These are phyloP conservation scores for Hypoxylon sp. DNA, from an alignment of 2,329 filamentous ascomycete species.

Conservation along the genomic window DNA sequence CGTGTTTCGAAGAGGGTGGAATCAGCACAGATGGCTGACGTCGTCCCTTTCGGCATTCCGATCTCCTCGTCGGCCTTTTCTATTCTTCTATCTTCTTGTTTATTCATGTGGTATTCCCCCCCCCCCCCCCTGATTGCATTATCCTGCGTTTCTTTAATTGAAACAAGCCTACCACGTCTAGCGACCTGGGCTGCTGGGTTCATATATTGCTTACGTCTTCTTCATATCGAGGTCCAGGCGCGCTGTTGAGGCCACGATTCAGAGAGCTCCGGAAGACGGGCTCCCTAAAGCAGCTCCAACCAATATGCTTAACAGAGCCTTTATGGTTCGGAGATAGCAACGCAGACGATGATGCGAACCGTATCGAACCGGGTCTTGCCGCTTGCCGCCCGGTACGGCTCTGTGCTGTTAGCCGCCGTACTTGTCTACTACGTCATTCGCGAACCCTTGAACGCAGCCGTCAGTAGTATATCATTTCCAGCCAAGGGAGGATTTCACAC, in stretches of 20 bases:
- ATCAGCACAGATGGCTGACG: constrained; percentile 34
- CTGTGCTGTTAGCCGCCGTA: constrained; percentile 52
- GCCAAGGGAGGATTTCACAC: constrained; percentile 24
- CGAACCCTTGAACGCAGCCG: constrained; percentile 46
- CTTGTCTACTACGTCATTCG: constrained; percentile 54
- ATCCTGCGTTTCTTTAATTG: constrained; percentile 39
- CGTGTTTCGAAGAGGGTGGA: constrained; percentile 25
- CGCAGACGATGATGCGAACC: constrained; percentile 49
- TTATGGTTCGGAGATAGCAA: constrained; percentile 49
- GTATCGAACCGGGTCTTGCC: constrained; percentile 52
- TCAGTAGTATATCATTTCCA: constrained; percentile 38
- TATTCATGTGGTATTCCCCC: constrained; percentile 32
- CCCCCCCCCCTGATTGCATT: constrained; percentile 27
- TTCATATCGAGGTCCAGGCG: constrained; percentile 37
- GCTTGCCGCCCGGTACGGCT: constrained; percentile 52
- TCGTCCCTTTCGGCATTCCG: constrained; percentile 24
- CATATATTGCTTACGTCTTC: constrained; percentile 42
- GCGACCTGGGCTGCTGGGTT: constrained; percentile 23
- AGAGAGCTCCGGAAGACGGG: constrained; percentile 40
- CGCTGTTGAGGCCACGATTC: constrained; percentile 28
- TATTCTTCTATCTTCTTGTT: constrained; percentile 36
- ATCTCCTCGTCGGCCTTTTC: constrained; percentile 37
- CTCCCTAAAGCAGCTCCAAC: constrained; percentile 34
- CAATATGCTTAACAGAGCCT: constrained; percentile 50
- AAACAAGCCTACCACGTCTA: constrained; percentile 37